These are phyloP conservation scores for Brassica cretica DNA, from an alignment of 345 rosid species.

Conservation along the genomic window DNA sequence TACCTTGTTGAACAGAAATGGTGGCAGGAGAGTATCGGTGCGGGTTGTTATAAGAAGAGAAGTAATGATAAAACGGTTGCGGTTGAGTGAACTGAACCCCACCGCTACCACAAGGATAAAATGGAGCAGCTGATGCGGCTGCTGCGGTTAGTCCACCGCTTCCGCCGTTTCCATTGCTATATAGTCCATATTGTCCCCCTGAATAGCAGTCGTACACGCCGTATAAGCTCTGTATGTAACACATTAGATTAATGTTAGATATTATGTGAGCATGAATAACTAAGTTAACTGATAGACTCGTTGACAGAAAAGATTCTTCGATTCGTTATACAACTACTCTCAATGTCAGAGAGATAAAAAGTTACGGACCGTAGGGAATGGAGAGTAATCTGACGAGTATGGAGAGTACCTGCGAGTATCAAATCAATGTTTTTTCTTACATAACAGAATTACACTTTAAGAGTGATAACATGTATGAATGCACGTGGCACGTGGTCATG, in stretches of 20 bases:
- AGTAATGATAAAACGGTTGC: slow-evolving; percentile 31
- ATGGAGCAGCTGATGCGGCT: slow-evolving; percentile 38
- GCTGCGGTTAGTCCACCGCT: slow-evolving; percentile 38
- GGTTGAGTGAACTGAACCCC: slow-evolving; percentile 31
- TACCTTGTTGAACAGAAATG: slow-evolving; percentile 37
- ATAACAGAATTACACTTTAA: no score
- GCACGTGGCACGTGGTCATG: slow-evolving; percentile 31
- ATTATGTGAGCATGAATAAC: not conserved
- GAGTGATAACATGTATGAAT: slow-evolving; percentile 25
- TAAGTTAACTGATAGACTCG: not conserved
- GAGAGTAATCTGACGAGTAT: slow-evolving; percentile 71
- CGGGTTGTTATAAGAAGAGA: slow-evolving; percentile 33
- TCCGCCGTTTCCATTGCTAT: slow-evolving; percentile 28
- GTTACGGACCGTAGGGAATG: slow-evolving; percentile 83
- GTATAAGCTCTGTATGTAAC: slow-evolving; percentile 28
- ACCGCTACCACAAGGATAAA: slow-evolving; percentile 31
- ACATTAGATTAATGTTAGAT: not conserved
- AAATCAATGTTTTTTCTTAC: not conserved
- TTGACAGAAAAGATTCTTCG: slow-evolving; percentile 9
- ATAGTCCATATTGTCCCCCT: slow-evolving; percentile 33
- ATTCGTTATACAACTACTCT: slow-evolving; percentile 6
- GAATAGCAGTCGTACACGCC: slow-evolving; percentile 30
- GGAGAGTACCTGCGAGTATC: slow-evolving; percentile 69
- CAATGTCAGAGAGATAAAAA: not conserved
- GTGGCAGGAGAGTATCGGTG: slow-evolving; percentile 34